Conservation (phyloP, 106 monocot species). For the Allium fistulosum region DNA sequence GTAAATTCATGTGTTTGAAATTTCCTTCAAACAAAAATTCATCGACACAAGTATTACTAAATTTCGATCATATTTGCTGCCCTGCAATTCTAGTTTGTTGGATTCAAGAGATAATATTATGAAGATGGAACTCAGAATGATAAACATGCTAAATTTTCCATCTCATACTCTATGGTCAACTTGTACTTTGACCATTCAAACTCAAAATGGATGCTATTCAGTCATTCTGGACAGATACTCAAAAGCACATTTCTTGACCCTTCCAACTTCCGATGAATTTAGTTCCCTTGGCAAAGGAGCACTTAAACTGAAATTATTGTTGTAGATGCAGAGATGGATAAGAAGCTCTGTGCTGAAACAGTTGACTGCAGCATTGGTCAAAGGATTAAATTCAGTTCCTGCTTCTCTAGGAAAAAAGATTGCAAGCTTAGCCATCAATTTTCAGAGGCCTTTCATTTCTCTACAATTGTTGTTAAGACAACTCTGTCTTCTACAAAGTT, state of each 20-base stretch:
- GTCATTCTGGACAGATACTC: constrained; percentile 79
- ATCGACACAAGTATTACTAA: background rate
- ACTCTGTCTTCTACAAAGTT: too few species aligned
- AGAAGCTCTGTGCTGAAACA: constrained; percentile 82
- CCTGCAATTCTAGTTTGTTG: constrained; percentile 59
- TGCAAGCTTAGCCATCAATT: constrained; percentile 47
- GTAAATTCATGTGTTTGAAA: background rate
- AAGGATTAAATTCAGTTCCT: constrained; percentile 53
- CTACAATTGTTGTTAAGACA: too few species aligned
- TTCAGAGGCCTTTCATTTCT: too few species aligned
- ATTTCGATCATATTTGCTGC: constrained; percentile 24
- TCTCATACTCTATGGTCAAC: constrained; percentile 75
- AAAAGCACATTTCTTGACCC: constrained; percentile 55
- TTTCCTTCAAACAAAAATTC: background rate
- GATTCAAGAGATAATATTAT: constrained; percentile 19
- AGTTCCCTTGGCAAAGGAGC: constrained; percentile 41
- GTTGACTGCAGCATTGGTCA: constrained; percentile 55
- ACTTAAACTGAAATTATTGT: constrained; percentile 61
- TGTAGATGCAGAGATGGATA: constrained; percentile 83
- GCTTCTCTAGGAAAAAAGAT: constrained; percentile 77
- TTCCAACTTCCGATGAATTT: constrained; percentile 71
- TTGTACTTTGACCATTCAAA: constrained; percentile 44
- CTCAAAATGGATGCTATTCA: constrained; percentile 80
- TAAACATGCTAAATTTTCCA: constrained; percentile 23
- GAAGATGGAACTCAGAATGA: constrained; percentile 12